Evolutionary conservation across 1,284 basidiomycete species (phyloP).

Genomic region (Pyrrhoderma noxium): DNA sequence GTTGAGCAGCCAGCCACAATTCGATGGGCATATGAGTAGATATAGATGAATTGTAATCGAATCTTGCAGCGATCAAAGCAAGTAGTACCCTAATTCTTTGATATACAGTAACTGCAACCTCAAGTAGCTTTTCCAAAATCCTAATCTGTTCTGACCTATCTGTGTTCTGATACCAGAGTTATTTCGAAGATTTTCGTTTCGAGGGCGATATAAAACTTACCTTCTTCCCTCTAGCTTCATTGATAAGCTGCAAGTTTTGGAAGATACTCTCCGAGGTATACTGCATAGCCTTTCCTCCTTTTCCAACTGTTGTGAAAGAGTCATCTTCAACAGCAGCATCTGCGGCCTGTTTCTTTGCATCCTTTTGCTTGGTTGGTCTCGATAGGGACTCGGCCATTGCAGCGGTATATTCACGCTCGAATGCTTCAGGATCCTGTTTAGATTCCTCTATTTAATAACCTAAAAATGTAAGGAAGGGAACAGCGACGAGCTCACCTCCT

Average conservation of each 20-base stretch:
- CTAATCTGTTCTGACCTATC: constrained; percentile 93
- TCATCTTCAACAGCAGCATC: constrained; percentile 43
- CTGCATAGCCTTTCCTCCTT: constrained; percentile 79
- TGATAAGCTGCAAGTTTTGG: constrained; percentile 86
- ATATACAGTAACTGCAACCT: constrained; percentile 83
- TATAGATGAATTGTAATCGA: constrained; percentile 93
- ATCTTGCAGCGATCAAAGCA: constrained; percentile 88
- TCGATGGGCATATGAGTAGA: constrained; percentile 88
- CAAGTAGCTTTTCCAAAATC: constrained; percentile 83
- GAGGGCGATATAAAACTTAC: constrained; percentile 38
- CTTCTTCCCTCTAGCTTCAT: constrained; percentile 96
- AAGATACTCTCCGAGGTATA: constrained; percentile 88
- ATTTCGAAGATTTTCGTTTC: too few species aligned
- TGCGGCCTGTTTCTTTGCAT: constrained; percentile 32
- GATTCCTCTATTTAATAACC: constrained; percentile 13
- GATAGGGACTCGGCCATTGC: constrained; percentile 43
- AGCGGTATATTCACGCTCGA: constrained; percentile 69
- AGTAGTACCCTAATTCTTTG: constrained; percentile 93
- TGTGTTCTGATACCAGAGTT: constrained; percentile 64
- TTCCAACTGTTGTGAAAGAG: constrained; percentile 90
- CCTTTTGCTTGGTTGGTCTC: constrained; percentile 35
- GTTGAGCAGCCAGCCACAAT: constrained; percentile 83
- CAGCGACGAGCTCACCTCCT: constrained; percentile 53
- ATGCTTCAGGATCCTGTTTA: constrained; percentile 78
- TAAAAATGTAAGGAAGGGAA: too few species aligned